Base-by-base conservation (phyloP, 352 stramenopile species). In the Achlya hypogyna region DNA sequence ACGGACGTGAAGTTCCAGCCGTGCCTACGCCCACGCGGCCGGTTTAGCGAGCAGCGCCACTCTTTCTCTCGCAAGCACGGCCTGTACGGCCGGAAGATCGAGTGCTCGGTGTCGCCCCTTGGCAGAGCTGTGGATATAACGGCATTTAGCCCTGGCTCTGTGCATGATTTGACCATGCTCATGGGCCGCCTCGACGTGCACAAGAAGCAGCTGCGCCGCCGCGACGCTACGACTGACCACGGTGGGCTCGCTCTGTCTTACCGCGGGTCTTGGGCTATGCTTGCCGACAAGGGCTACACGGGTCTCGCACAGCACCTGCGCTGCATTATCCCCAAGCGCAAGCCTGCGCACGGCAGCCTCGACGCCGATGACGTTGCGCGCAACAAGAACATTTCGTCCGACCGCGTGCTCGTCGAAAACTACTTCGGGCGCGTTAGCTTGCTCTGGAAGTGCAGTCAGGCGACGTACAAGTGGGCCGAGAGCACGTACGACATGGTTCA, bases 21-120 rank as follows among this genome's bases (percentile, higher is more conserved):
- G 25, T 43, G 32, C 3, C 22, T 20, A 27, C 20, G 14, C n/a
- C 58, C 58, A 23, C 27, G 16, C 16, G 58, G 22, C 10, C 18
- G 28, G 27, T 65, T 65, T 58, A 28, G 28, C n/a, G 47, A 65
- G 34, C 40, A 65, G 31, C 51, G 53, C 9, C 9, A 8, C 8
- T 56, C 51, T 38, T 65, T 56, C 35, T 54, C 35, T 28, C 38
- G 47, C 6, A 65, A 65, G 58, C 58, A 65, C n/a, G 47, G 47
- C 22, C 58, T 65, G 20, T 65, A 65, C 29, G 58, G 58, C 4
- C 28, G 34, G 18, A 65, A 65, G 58, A 34, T 56, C 20, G 32
- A 58, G 22, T 28, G 25, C 20, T 65, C 58, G 4, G 58, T 65
- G 4, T 16, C 40, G 25, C 58, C 58, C 10, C 40, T 40, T 58